A percentile compares a stretch with the other conserved stretches of the same genome.
Evolutionary conservation across 352 stramenopile species (phyloP).

Genomic region (Pythium sp.): DNA sequence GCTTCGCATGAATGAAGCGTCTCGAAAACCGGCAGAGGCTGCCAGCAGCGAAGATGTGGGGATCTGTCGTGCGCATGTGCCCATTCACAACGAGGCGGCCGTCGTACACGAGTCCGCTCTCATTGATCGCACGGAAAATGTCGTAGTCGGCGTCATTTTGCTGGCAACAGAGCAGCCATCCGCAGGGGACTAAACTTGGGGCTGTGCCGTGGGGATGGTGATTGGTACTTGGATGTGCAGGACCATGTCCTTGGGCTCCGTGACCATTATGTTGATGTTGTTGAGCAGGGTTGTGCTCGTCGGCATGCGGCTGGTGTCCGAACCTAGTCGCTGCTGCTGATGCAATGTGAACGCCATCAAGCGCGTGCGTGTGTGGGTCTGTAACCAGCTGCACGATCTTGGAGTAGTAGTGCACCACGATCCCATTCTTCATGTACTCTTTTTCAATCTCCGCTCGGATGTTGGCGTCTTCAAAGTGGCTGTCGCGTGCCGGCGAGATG

Average conservation of each 20-base stretch:
- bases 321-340: constrained; percentile 13
- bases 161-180: constrained; percentile 81
- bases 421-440: constrained; percentile 33
- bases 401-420: constrained; percentile 40
- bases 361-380: constrained; percentile 23
- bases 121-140: constrained; percentile 89
- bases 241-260: not conserved
- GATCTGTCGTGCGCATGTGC: constrained; percentile 83
- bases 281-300: not conserved
- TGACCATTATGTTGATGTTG: not conserved
- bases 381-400: constrained; percentile 50
- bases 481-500: constrained; percentile 45
- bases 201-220: constrained; percentile 11
- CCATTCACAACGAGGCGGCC: constrained; percentile 88
- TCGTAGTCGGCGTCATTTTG: constrained; percentile 85
- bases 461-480: constrained; percentile 56
- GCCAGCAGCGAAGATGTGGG: constrained; percentile 65
- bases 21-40: constrained; percentile 78
- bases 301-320: not conserved
- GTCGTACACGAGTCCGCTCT: constrained; percentile 91
- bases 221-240: not conserved
- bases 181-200: constrained; percentile 39
- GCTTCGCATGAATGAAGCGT: constrained; percentile 70
- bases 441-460: constrained; percentile 62
- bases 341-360: constrained; percentile 44